These are phyloP conservation scores for Adansonia digitata DNA, from an alignment of 345 rosid species.

Conservation along the genomic window DNA sequence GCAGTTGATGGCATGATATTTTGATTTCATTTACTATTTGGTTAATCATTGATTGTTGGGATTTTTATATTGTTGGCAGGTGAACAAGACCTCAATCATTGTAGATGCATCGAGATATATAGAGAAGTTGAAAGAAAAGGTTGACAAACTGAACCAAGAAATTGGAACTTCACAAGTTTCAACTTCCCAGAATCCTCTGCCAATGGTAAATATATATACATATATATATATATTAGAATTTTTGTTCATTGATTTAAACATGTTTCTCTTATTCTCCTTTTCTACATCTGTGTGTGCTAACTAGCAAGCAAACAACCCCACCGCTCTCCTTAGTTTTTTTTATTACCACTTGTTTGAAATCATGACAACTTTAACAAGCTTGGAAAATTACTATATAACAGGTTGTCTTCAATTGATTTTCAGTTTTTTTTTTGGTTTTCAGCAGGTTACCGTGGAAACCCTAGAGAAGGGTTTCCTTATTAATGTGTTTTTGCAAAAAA, in stretches of 20 bases:
- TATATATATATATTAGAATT: too few species aligned
- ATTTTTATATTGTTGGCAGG: slow-evolving; percentile 21
- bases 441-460: slow-evolving; percentile 55
- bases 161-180: slow-evolving; percentile 22
- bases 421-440: neutral
- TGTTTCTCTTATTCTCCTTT: neutral
- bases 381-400: neutral
- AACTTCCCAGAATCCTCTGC: slow-evolving; percentile 27
- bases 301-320: neutral
- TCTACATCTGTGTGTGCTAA: neutral
- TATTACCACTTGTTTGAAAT: too few species aligned
- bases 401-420: neutral
- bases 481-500: slow-evolving; percentile 42
- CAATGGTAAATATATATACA: slow-evolving; percentile 27
- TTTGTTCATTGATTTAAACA: neutral
- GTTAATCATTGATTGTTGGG: neutral
- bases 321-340: too few species aligned
- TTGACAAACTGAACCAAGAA: slow-evolving; percentile 39
- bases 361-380: neutral
- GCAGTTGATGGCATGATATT: neutral
- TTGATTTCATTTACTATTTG: neutral
- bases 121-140: slow-evolving; percentile 48
- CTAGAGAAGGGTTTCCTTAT: slow-evolving; percentile 51
- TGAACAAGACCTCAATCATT: slow-evolving; percentile 42
- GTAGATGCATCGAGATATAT: slow-evolving; percentile 51